A percentile compares a stretch with the other conserved stretches of the same genome.
phyloP scores from a whole-genome alignment of 441 rosid species.

The Macaranga tanarius region DNA sequence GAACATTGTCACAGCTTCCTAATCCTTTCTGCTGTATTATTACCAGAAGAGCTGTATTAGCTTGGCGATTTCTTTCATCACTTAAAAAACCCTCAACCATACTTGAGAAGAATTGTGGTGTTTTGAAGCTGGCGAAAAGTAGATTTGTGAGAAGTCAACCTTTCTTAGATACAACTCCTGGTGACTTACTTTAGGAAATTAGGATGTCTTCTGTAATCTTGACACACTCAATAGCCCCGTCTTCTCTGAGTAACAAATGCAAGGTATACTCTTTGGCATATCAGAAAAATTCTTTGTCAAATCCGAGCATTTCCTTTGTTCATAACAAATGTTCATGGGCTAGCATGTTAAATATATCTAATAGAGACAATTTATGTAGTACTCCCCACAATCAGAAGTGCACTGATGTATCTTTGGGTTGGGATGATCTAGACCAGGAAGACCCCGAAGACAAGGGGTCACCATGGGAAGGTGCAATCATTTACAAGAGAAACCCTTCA shows the following conservation, averaged over 20 bases:
- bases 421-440: conserved; percentile 47
- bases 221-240: conserved; percentile 31
- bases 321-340: conserved; percentile 14
- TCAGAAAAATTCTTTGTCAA: conserved; percentile 23
- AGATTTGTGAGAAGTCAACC: not conserved
- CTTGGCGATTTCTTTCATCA: not conserved
- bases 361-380: conserved; percentile 15
- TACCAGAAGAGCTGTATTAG: not conserved
- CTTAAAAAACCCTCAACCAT: not conserved
- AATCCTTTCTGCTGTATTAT: not conserved
- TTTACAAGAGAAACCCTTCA: conserved; percentile 70
- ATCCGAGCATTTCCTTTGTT: conserved; percentile 13
- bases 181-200: conserved; percentile 6
- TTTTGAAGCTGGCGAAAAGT: not conserved
- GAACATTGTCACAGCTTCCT: not conserved
- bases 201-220: conserved; percentile 49
- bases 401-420: conserved; percentile 51
- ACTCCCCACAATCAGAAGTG: conserved; percentile 30
- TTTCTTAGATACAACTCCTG: not conserved
- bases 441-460: conserved; percentile 47
- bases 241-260: conserved; percentile 21
- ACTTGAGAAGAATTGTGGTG: not conserved
- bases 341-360: conserved; percentile 13
- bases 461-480: conserved; percentile 90
- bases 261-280: conserved; percentile 8